These are phyloP conservation scores for Krasilnikovozyma curviuscula DNA, from an alignment of 768 basidiomycete species.

Conservation along the genomic window DNA sequence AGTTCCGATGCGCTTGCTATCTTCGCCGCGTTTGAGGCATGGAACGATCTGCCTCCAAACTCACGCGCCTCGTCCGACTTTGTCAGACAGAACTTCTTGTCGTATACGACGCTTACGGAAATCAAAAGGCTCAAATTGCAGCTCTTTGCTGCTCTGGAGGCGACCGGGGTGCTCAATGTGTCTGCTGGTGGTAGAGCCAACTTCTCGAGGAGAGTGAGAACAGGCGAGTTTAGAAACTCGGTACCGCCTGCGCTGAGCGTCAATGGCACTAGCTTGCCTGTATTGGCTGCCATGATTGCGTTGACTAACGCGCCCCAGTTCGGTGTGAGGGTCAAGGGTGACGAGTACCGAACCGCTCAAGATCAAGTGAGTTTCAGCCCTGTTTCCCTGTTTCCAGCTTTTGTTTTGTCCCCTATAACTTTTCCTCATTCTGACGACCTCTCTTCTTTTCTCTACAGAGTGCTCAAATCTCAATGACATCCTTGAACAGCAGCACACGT, in stretches of 20 bases:
- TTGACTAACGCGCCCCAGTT: constrained; percentile 80
- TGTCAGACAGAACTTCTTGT: constrained; percentile 67
- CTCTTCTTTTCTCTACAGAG: neutral
- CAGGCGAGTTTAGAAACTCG: constrained; percentile 13
- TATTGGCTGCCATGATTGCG: constrained; percentile 65
- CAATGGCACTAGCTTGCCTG: constrained; percentile 52
- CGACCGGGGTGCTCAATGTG: constrained; percentile 62
- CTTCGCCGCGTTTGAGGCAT: constrained; percentile 59
- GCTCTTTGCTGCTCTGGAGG: constrained; percentile 53
- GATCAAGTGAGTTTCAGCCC: constrained; percentile 46
- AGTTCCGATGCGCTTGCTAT: constrained; percentile 66
- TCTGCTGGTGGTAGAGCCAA: constrained; percentile 42
- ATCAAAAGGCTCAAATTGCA: constrained; percentile 65
- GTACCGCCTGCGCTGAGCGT: constrained; percentile 51
- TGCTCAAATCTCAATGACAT: neutral
- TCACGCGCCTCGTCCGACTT: constrained; percentile 63
- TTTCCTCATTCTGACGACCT: neutral
- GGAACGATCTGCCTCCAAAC: constrained; percentile 50
- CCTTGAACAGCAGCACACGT: constrained; percentile 56
- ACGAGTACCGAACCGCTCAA: constrained; percentile 45
- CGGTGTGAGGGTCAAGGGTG: constrained; percentile 50
- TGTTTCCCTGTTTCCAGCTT: neutral
- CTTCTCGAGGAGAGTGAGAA: constrained; percentile 23
- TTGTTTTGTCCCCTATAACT: neutral
- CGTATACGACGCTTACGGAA: constrained; percentile 59